Evolutionary conservation across 352 stramenopile genomes (phyloP).

Genomic region (Globisporangium recalcitrans): DNA sequence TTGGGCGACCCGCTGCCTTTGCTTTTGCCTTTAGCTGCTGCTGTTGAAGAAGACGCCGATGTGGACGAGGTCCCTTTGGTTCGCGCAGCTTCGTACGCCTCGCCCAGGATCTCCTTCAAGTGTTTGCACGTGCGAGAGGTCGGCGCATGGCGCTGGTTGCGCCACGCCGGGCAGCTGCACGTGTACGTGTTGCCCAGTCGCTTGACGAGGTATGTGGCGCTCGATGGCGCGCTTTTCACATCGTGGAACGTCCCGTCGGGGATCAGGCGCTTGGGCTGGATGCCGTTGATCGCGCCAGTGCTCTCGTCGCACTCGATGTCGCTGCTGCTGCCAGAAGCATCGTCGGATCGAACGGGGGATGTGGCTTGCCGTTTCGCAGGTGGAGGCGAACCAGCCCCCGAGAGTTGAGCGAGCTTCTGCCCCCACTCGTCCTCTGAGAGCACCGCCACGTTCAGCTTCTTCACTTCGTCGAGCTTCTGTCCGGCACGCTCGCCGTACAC

Average conservation of each 20-base stretch:
- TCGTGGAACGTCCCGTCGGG: conserved; percentile 37
- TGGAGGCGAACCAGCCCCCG: background rate
- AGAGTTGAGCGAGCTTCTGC: conserved; percentile 16
- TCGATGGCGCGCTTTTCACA: conserved; percentile 43
- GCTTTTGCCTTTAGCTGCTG: conserved; percentile 12
- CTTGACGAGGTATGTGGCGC: conserved; percentile 54
- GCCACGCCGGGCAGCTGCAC: conserved; percentile 66
- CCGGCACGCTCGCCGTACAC: conserved; percentile 27
- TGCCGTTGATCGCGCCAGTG: conserved; percentile 38
- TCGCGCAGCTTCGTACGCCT: conserved; percentile 38
- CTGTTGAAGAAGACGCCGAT: conserved; percentile 6
- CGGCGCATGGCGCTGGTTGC: conserved; percentile 44
- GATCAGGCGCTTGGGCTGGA: conserved; percentile 32
- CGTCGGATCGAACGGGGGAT: background rate
- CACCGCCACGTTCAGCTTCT: conserved; percentile 25
- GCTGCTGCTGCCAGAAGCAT: background rate
- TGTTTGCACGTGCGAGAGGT: conserved; percentile 60
- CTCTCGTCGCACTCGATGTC: conserved; percentile 34
- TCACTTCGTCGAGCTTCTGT: conserved; percentile 27
- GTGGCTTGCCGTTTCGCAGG: conserved; percentile 16
- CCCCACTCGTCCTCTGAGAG: conserved; percentile 32
- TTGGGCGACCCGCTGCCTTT: conserved; percentile 11
- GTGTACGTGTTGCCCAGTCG: conserved; percentile 43
- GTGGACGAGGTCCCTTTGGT: conserved; percentile 20
- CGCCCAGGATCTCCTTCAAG: conserved; percentile 45